These are phyloP conservation scores for Harrya chromipes DNA, from an alignment of 768 basidiomycete genomes.

Conservation along the genomic window DNA sequence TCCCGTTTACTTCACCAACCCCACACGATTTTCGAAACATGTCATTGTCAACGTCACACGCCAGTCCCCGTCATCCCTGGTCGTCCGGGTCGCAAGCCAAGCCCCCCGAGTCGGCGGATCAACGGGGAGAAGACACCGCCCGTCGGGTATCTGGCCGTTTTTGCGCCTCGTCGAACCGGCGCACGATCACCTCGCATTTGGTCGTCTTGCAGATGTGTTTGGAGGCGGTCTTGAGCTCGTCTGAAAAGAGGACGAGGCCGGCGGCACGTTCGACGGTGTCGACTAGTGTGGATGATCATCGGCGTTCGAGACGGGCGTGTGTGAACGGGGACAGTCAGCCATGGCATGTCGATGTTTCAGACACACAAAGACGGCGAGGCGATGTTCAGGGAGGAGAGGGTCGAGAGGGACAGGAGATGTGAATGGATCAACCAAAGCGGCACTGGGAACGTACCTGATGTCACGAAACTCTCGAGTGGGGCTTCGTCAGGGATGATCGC, in stretches of 20 bases:
- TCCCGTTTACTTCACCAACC: no score
- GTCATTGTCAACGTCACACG: no score
- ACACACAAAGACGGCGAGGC: not conserved
- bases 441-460: constrained; percentile 54
- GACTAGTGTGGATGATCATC: no score
- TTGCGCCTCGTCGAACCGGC: constrained; percentile 88
- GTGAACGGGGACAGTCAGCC: no score
- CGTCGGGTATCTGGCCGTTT: constrained; percentile 57
- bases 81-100: no score
- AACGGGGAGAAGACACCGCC: constrained; percentile 45
- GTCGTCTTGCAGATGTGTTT: constrained; percentile 88
- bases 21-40: no score
- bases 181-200: constrained; percentile 84
- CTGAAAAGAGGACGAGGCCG: constrained; percentile 84
- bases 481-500: constrained; percentile 85
- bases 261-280: constrained; percentile 90
- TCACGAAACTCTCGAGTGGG: constrained; percentile 74
- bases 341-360: no score
- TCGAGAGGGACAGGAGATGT: not conserved
- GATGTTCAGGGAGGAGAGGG: not conserved
- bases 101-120: not conserved
- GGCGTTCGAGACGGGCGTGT: no score
- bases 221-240: constrained; percentile 65
- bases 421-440: not conserved
- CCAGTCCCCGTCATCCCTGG: no score